A percentile compares a stretch with the other conserved stretches of the same genome.
Conservation (phyloP, 2,329 filamentous ascomycete genomes). For the Zymoseptoria ardabiliae region DNA sequence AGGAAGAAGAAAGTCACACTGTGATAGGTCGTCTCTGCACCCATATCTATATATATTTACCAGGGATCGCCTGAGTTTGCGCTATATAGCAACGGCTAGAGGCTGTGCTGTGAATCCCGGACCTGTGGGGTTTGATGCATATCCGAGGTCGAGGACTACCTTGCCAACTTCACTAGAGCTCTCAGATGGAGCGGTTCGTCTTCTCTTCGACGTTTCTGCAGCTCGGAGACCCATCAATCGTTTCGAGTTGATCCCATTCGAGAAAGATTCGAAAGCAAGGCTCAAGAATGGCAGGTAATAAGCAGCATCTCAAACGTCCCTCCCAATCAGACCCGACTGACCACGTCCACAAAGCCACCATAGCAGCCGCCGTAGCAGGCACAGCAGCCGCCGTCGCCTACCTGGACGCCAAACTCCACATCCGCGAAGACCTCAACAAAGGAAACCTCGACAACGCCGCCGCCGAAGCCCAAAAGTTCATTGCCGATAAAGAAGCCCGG, state of each 20-base stretch:
- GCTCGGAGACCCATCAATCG: background rate
- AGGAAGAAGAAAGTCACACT: too few relatives aligned
- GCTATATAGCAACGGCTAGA: background rate
- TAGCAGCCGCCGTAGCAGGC: conserved; percentile 23
- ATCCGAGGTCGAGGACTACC: background rate
- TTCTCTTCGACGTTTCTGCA: background rate
- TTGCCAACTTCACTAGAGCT: background rate
- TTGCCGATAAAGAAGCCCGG: conserved; percentile 13
- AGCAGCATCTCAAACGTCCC: background rate
- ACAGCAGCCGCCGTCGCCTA: conserved; percentile 41
- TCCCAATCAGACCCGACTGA: background rate
- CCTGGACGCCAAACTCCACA: conserved; percentile 61
- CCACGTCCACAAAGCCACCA: conserved; percentile 1
- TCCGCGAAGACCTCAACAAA: conserved; percentile 52
- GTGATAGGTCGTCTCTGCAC: background rate
- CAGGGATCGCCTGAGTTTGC: background rate
- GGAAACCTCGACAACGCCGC: conserved; percentile 18
- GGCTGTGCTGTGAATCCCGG: background rate
- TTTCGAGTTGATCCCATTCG: background rate
- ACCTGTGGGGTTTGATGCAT: background rate
- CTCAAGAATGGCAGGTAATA: background rate
- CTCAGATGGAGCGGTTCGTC: background rate
- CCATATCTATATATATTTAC: background rate
- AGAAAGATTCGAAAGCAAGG: background rate
- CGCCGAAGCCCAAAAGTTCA: conserved; percentile 17